These are phyloP conservation scores for Umbelopsis sp. DNA, from an alignment of 371 early-diverging fungal species.

Conservation along the genomic window DNA sequence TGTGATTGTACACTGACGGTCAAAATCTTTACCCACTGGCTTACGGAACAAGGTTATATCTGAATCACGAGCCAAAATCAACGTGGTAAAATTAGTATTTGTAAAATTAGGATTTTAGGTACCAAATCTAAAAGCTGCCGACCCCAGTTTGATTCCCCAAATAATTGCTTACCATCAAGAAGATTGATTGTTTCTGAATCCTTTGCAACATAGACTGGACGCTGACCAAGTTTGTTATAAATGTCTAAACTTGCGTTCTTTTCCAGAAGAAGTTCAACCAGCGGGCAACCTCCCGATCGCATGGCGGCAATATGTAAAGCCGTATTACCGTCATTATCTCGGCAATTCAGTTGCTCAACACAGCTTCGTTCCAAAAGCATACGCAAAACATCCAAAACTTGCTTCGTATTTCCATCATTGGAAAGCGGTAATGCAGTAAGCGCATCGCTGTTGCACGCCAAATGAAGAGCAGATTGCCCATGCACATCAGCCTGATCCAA, in stretches of 20 bases:
- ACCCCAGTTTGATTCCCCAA: too few relatives aligned
- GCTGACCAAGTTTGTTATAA: conserved; percentile 39
- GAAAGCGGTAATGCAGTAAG: conserved; percentile 12
- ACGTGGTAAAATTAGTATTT: background rate
- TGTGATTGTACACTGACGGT: conserved; percentile 33
- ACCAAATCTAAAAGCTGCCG: too few relatives aligned
- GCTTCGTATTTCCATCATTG: background rate
- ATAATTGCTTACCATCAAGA: conserved; percentile 38
- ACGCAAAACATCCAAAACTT: background rate
- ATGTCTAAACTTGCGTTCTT: conserved; percentile 36
- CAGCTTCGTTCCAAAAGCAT: background rate
- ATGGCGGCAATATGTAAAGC: conserved; percentile 43
- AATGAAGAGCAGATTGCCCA: conserved; percentile 32
- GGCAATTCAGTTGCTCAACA: conserved; percentile 19
- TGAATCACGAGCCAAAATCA: background rate
- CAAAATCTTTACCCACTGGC: conserved; percentile 8
- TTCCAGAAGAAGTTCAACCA: conserved; percentile 25
- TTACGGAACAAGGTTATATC: conserved; percentile 8
- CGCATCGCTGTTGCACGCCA: conserved; percentile 22
- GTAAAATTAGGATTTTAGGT: background rate
- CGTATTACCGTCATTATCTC: conserved; percentile 44
- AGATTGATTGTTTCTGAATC: conserved; percentile 31
- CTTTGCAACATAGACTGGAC: conserved; percentile 41
- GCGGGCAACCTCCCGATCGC: background rate
- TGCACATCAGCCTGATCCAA: conserved; percentile 24